Conservation (phyloP, 192 early-diverging fungal genomes). For the Entomortierella chlamydospora region DNA sequence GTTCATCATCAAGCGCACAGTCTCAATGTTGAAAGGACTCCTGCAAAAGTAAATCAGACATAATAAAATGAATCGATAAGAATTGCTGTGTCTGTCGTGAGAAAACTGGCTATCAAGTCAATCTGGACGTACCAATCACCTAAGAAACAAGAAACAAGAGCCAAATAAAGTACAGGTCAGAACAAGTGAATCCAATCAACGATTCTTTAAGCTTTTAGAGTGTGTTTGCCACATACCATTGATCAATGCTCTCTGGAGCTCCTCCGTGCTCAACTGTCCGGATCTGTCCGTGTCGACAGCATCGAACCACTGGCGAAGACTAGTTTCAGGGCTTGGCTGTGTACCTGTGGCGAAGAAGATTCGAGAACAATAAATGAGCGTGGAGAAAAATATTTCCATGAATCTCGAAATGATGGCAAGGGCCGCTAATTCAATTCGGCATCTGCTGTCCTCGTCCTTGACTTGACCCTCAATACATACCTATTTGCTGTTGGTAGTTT, state of each 20-base stretch:
- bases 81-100: background rate
- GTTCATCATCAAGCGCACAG: constrained; percentile 82
- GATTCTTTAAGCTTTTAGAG: no score
- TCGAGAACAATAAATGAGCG: no score
- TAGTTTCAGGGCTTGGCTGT: constrained; percentile 19
- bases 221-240: constrained; percentile 69
- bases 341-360: no score
- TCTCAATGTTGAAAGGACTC: constrained; percentile 85
- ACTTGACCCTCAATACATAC: no score
- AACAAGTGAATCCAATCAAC: no score
- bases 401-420: no score
- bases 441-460: no score
- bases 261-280: constrained; percentile 75
- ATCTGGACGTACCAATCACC: background rate
- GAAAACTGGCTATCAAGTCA: background rate
- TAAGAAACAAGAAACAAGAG: background rate
- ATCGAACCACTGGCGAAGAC: constrained; percentile 64
- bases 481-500: constrained; percentile 8
- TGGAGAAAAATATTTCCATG: no score
- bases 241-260: constrained; percentile 80
- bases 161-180: no score
- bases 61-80: background rate
- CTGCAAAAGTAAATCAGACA: constrained; percentile 60
- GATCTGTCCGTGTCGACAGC: constrained; percentile 74
- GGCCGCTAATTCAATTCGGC: no score